Conservation (phyloP, 805 yeast species). For the Hanseniaspora meyeri region DNA sequence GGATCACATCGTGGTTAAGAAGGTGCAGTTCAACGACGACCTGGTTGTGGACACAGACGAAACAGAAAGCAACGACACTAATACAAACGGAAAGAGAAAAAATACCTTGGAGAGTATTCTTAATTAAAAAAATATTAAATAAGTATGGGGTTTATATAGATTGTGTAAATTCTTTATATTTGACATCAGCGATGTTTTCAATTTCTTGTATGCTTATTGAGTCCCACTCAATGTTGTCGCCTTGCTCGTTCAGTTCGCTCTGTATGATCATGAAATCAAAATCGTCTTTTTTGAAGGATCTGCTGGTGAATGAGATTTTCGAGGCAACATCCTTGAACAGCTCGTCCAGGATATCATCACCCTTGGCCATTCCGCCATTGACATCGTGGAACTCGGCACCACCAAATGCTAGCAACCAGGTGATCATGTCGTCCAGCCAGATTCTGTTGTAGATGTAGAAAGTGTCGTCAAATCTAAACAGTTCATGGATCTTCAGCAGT, state of each 20-base stretch:
- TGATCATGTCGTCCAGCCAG: constrained; percentile 61
- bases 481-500: constrained; percentile 50
- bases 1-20: background rate
- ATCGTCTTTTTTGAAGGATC: background rate
- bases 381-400: constrained; percentile 47
- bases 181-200: constrained; percentile 45
- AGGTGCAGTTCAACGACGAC: background rate
- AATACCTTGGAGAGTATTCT: constrained; percentile 6
- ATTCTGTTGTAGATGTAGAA: constrained; percentile 75
- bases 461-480: constrained; percentile 71
- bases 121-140: background rate
- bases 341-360: constrained; percentile 2
- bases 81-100: background rate
- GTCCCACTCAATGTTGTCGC: constrained; percentile 31
- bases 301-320: constrained; percentile 20
- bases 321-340: constrained; percentile 49
- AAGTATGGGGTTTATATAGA: background rate
- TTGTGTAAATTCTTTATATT: constrained; percentile 24
- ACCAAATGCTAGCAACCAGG: constrained; percentile 56
- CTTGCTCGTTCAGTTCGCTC: constrained; percentile 28
- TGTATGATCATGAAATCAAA: constrained; percentile 15
- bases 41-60: background rate
- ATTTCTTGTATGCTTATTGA: constrained; percentile 43
- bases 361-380: background rate
- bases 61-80: background rate